phyloP scores from a whole-genome alignment of 495 filamentous ascomycete genomes.

The Trichoderma orchidacearum region DNA sequence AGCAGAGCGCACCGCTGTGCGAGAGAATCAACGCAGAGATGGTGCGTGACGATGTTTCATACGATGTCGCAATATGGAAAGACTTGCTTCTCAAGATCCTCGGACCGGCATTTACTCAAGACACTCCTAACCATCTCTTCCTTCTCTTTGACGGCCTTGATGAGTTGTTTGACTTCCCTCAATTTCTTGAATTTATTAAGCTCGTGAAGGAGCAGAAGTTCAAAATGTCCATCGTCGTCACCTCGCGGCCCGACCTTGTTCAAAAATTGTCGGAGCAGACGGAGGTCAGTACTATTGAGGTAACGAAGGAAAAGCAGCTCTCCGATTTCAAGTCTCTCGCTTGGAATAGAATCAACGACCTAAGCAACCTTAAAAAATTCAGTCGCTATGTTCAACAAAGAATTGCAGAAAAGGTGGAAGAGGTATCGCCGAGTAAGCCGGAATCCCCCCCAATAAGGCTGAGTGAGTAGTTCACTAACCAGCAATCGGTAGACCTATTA shows the following conservation, averaged over 20 bases:
- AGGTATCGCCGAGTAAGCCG: constrained; percentile 2
- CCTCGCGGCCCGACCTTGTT: constrained; percentile 1
- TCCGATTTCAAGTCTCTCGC: constrained; percentile 7
- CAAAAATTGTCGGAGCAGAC: not conserved
- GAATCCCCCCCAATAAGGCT: not conserved
- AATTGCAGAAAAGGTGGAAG: constrained; percentile 4
- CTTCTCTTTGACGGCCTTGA: constrained; percentile 10
- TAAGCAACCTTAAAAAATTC: constrained; percentile 6
- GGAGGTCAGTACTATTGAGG: not conserved
- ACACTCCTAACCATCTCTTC: not conserved
- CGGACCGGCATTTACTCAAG: not conserved
- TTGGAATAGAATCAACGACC: constrained; percentile 6
- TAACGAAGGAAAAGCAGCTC: constrained; percentile 7
- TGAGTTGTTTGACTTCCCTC: constrained; percentile 2
- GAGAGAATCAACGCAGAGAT: constrained; percentile 8
- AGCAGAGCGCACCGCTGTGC: constrained; percentile 7
- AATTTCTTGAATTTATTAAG: constrained; percentile 4
- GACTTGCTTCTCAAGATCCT: constrained; percentile 5
- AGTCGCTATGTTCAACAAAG: constrained; percentile 5
- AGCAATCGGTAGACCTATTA: constrained; percentile 4
- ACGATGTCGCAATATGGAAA: constrained; percentile 2
- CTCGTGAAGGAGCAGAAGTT: constrained; percentile 2
- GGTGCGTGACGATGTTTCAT: constrained; percentile 1
- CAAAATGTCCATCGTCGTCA: constrained; percentile 6
- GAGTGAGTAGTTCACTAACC: not conserved